Percentiles rank a stretch among this genome's conserved stretches.
Conservation (phyloP, 106 monocot genomes). For the Agapanthus africanus region DNA sequence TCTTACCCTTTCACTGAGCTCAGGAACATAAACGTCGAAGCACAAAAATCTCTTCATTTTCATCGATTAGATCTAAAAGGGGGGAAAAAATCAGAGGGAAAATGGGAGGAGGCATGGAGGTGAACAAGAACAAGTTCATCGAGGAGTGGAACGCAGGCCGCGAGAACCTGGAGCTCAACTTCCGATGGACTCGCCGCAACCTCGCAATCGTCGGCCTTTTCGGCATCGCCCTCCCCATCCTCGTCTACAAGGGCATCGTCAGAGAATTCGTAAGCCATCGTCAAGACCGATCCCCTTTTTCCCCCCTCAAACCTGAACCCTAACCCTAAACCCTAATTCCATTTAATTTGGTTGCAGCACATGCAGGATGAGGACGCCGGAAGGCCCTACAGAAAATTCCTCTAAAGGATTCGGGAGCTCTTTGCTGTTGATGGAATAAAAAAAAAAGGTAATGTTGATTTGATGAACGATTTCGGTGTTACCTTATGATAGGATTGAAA, state of each 20-base stretch:
- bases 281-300: too few species aligned
- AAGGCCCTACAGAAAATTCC: conserved; percentile 51
- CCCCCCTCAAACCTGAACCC: too few species aligned
- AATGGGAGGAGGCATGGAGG: conserved; percentile 98
- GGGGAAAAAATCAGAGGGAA: too few species aligned
- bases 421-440: neutral
- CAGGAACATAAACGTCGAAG: too few species aligned
- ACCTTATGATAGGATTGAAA: too few species aligned
- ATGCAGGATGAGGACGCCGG: conserved; percentile 79
- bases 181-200: conserved; percentile 90
- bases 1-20: too few species aligned
- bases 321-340: neutral
- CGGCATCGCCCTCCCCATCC: conserved; percentile 80
- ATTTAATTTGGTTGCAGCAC: conserved; percentile 26
- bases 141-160: conserved; percentile 83
- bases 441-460: neutral
- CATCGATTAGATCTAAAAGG: too few species aligned
- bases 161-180: conserved; percentile 85
- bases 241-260: conserved; percentile 90
- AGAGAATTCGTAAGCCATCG: conserved; percentile 42
- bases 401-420: conserved; percentile 14
- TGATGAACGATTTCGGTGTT: too few species aligned
- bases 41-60: too few species aligned
- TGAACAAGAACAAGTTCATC: conserved; percentile 76
- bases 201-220: conserved; percentile 81